Evolutionary conservation across 805 yeast genomes (phyloP), one percentile per base, ranked within the genome.

Genomic region (Ogataea sp.): DNA sequence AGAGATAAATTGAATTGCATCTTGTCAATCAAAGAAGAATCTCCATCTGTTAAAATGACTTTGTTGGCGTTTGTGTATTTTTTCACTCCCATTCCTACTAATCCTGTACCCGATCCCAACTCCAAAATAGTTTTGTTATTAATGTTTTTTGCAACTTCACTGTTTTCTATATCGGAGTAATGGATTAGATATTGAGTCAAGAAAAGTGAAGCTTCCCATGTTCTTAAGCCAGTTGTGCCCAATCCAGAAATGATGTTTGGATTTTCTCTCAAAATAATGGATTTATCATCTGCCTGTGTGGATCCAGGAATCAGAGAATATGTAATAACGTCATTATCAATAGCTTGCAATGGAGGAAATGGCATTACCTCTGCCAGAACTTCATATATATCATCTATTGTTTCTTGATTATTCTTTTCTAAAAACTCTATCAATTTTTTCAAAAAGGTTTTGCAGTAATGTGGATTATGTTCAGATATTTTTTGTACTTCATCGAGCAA

Each of bases 141-240:
- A 4, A 35, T 27, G n/a, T 24, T 13, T 4, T 13, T 21, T 3
- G 40, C 34, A 1, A 21, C 21, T 10, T 32, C 20, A 7, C 35
- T 34, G 23, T n/a, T 16, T 11, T 36, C 41, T 26, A 21, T 17
- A 8, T 32, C 15, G 16, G 17, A 18, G 17, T 39, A 40, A 3
- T 44, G 37, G 1, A 63, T 45, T 14, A 84, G 47, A 48, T 62
- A 81, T 29, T 77, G 68, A 1, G 82, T 63, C 7, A 90, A 59
- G 39, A 67, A 85, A 6, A 84, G 48, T 0, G 95, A 83, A 2
- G 96, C 97, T 53, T 87, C 96, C 97, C 97, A 89, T 1, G 97
- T 90, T 31, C 97, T 65, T 39, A 78, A 61, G 0, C 97, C 97
- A 0, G 97, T 90, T 1, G 95, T 81, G 5, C 94, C 95, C n/a